Evolutionary conservation across 768 basidiomycete genomes (phyloP).

Genomic region (Pleurotus salmoneostramineus): DNA sequence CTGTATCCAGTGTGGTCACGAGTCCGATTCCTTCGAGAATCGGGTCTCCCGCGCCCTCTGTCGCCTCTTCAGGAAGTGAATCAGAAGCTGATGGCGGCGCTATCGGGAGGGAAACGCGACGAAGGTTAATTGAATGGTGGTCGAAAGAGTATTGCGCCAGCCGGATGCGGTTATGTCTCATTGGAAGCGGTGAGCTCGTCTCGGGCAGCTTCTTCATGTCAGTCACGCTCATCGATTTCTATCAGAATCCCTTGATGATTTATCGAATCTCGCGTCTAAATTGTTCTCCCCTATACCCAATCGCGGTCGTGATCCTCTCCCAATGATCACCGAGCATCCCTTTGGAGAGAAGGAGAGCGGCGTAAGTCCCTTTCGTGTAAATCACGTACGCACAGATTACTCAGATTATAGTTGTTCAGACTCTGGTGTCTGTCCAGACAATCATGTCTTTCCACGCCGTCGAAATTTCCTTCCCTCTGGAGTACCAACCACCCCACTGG

Average conservation of each 20-base stretch:
- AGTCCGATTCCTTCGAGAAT: conserved; percentile 53
- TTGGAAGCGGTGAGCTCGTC: conserved; percentile 62
- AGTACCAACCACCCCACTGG: conserved; percentile 70
- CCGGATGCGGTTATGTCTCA: conserved; percentile 74
- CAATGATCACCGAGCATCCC: conserved; percentile 68
- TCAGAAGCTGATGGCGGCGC: conserved; percentile 70
- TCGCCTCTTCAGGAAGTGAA: conserved; percentile 49
- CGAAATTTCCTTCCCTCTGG: conserved; percentile 79
- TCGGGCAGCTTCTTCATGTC: neutral
- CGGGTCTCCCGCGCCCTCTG: conserved; percentile 58
- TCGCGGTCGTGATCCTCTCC: conserved; percentile 54
- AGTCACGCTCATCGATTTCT: conserved; percentile 3
- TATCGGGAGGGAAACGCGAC: conserved; percentile 75
- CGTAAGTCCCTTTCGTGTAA: conserved; percentile 36
- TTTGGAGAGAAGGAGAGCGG: conserved; percentile 70
- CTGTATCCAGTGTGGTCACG: conserved; percentile 27
- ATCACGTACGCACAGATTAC: conserved; percentile 13
- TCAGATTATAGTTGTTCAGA: conserved; percentile 35
- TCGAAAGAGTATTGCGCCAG: conserved; percentile 74
- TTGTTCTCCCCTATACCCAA: conserved; percentile 73
- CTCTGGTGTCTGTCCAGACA: conserved; percentile 82
- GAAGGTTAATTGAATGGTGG: conserved; percentile 86
- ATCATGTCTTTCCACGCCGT: conserved; percentile 83
- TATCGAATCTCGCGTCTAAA: conserved; percentile 56
- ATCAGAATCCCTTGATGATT: conserved; percentile 71